These are phyloP conservation scores for Sherardia arvensis DNA, from an alignment of 257 asterid genomes.

Conservation along the genomic window DNA sequence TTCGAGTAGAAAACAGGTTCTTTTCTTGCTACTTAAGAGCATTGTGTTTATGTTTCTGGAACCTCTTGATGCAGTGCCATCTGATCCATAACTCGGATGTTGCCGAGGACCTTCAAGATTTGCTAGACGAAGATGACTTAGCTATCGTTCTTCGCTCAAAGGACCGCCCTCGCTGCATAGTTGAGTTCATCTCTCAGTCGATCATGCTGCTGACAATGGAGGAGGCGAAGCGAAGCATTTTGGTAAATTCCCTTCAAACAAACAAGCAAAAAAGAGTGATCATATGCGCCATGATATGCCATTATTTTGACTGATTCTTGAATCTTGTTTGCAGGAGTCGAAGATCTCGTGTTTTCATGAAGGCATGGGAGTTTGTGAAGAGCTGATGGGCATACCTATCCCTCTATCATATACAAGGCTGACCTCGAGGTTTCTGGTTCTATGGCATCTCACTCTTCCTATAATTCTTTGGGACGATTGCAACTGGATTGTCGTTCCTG, in stretches of 20 bases:
- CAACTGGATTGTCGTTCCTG: slow-evolving; percentile 96
- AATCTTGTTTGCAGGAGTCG: slow-evolving; percentile 55
- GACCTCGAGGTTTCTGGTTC: slow-evolving; percentile 89
- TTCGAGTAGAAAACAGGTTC: not conserved
- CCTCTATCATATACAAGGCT: slow-evolving; percentile 92
- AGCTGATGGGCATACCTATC: slow-evolving; percentile 76
- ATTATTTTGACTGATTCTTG: not conserved
- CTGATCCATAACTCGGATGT: slow-evolving; percentile 55
- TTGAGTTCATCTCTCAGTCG: slow-evolving; percentile 86
- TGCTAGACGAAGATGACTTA: slow-evolving; percentile 74
- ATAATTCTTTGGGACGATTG: slow-evolving; percentile 96
- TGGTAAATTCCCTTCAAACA: slow-evolving; percentile 35
- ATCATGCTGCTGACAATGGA: slow-evolving; percentile 62
- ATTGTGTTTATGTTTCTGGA: not conserved
- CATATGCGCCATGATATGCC: not conserved
- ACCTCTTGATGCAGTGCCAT: slow-evolving; percentile 68
- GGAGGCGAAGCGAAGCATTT: slow-evolving; percentile 41
- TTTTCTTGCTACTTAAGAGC: not conserved
- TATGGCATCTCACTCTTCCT: slow-evolving; percentile 98
- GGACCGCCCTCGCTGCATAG: slow-evolving; percentile 81
- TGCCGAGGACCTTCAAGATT: slow-evolving; percentile 46
- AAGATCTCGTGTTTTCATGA: slow-evolving; percentile 79
- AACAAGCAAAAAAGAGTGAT: not conserved
- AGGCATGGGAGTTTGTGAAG: slow-evolving; percentile 76
- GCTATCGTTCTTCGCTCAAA: slow-evolving; percentile 61